Evolutionary conservation across 2,329 filamentous ascomycete species (phyloP), one percentile per base, ranked within the genome.

Genomic region (Pseudocercospora eumusae): DNA sequence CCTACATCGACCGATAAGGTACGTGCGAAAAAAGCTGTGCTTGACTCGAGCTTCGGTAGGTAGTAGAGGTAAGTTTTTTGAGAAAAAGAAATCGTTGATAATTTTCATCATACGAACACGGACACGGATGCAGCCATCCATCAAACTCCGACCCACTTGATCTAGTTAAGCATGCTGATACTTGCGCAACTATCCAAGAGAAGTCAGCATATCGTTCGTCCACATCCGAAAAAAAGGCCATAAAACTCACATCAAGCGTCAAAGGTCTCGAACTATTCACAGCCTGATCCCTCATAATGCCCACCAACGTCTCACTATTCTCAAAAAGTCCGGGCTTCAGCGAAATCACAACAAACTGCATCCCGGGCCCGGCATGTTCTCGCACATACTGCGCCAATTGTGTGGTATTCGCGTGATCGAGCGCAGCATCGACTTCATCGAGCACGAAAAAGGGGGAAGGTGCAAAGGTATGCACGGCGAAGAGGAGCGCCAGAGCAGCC

Each of bases 331-430:
- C 93, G 0, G 92, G 90, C 84, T 99, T 99, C 75, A 99, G 83
- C 79, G 88, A 92, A 76, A 99, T 99, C 68, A 99, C 95, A 64
- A 99, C 96, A 70, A 99, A 99, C 76, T 99, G 95, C 92, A 98
- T 98, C 13, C 96, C 96, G 1, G 95, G 95, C 0, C 92, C 91
- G 0, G 93, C 91, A 77, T 99, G 93, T 73, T 96, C 92, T 40
- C 89, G 86, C 65, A 99, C 96, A 74, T 99, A 99, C 76, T 95
- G 95, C 67, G 93, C 95, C 77, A 99, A 93, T 75, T 96, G 92
- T 69, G 92, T 89, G 6, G 98, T 95, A 71, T 99, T 99, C 64
- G 93, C 92, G 73, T 97, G 96, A 75, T 99, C 95, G n/a, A 99
- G 84, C 44, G 95, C 96, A 9, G 95, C 96, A 75, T 99, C 95